Evolutionary conservation across 352 stramenopile species (phyloP).

Genomic region (Globisporangium sylvaticum): DNA sequence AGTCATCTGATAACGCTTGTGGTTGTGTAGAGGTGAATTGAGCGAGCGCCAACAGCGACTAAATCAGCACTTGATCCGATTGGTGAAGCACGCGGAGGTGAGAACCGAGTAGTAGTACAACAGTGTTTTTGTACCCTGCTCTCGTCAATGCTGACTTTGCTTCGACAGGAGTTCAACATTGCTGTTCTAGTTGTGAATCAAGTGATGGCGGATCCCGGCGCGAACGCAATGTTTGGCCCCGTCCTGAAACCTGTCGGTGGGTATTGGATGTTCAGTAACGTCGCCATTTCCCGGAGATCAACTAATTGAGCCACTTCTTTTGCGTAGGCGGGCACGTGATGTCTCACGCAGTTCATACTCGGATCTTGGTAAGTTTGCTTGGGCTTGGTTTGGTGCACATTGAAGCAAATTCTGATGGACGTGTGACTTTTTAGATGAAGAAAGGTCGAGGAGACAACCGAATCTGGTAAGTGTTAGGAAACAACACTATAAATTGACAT

Average conservation of each 20-base stretch:
- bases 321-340: slow-evolving; percentile 88
- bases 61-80: slow-evolving; percentile 82
- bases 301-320: background rate
- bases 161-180: slow-evolving; percentile 90
- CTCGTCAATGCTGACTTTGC: slow-evolving; percentile 4
- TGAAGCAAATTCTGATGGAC: background rate
- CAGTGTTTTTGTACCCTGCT: background rate
- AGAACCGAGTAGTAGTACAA: background rate
- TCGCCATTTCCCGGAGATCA: background rate
- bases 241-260: slow-evolving; percentile 82
- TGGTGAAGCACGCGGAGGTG: slow-evolving; percentile 80
- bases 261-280: background rate
- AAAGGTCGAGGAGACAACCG: slow-evolving; percentile 91
- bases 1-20: background rate
- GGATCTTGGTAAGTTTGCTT: slow-evolving; percentile 69
- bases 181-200: slow-evolving; percentile 91
- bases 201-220: slow-evolving; percentile 87
- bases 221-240: slow-evolving; percentile 77
- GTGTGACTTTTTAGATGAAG: slow-evolving; percentile 49
- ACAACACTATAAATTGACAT: background rate
- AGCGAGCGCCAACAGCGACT: slow-evolving; percentile 88
- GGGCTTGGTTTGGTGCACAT: background rate
- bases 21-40: slow-evolving; percentile 35
- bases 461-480: slow-evolving; percentile 51
- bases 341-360: slow-evolving; percentile 96